These are phyloP conservation scores for Tetragonia tetragonoides DNA, from an alignment of 148 eudicot species.

Conservation along the genomic window DNA sequence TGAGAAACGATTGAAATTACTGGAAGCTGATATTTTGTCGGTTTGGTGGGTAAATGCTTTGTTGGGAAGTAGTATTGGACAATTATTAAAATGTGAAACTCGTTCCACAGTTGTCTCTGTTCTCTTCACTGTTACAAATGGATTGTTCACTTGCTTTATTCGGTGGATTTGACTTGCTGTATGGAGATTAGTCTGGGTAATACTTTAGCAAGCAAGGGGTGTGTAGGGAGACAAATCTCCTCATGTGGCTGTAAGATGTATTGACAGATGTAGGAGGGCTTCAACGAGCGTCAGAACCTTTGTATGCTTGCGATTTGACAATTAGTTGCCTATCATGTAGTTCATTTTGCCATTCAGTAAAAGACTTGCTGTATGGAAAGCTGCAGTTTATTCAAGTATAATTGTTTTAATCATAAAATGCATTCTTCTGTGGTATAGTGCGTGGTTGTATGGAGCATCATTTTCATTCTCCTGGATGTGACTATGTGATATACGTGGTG, in stretches of 20 bases:
- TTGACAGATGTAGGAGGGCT: too few species aligned
- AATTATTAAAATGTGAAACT: background rate
- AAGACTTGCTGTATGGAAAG: too few species aligned
- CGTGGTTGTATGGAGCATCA: background rate
- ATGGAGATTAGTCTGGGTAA: background rate
- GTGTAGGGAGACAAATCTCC: too few species aligned
- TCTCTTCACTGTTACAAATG: background rate
- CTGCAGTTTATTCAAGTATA: too few species aligned
- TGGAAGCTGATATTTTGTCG: background rate
- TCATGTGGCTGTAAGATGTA: too few species aligned
- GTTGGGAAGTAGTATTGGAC: background rate
- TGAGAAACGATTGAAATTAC: background rate
- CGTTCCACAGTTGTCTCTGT: background rate
- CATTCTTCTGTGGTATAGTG: constrained; percentile 6
- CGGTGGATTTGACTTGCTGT: background rate
- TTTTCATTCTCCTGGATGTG: background rate
- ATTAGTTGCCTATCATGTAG: too few species aligned
- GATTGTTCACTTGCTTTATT: background rate
- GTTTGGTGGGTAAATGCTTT: background rate
- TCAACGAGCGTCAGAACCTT: too few species aligned
- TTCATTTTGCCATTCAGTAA: too few species aligned
- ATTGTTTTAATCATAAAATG: background rate
- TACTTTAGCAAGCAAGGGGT: too few species aligned
- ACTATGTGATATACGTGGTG: background rate
- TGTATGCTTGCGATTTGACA: too few species aligned